phyloP scores from a whole-genome alignment of 495 filamentous ascomycete species.

The Xylaria grammica region DNA sequence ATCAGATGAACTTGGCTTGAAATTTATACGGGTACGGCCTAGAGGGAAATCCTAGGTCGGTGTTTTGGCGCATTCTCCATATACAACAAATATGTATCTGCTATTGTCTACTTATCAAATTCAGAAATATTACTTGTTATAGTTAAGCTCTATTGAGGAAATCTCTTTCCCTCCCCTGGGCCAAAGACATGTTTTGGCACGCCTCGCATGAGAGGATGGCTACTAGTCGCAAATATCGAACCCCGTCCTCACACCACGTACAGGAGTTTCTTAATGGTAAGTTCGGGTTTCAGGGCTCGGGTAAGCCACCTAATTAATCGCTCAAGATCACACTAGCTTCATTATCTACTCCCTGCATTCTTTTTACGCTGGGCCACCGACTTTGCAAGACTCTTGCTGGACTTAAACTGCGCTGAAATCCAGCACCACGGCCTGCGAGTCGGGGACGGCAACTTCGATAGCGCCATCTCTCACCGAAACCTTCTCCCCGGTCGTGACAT shows the following conservation, averaged over 20 bases:
- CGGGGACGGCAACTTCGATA: slow-evolving; percentile 54
- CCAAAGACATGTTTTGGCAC: too few species aligned
- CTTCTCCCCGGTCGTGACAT: slow-evolving; percentile 63
- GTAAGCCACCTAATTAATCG: too few species aligned
- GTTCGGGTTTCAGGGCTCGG: too few species aligned
- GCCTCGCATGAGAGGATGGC: too few species aligned
- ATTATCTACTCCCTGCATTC: too few species aligned
- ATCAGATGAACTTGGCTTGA: neutral
- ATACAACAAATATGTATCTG: slow-evolving; percentile 7
- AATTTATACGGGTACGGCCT: slow-evolving; percentile 2
- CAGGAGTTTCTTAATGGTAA: too few species aligned
- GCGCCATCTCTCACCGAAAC: slow-evolving; percentile 47
- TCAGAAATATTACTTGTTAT: neutral
- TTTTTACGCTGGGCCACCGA: too few species aligned
- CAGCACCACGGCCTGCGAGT: slow-evolving; percentile 58
- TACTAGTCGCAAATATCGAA: too few species aligned
- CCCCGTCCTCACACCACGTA: too few species aligned
- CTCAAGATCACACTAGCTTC: too few species aligned
- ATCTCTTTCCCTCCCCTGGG: neutral
- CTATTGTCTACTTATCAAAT: neutral
- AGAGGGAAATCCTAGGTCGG: neutral
- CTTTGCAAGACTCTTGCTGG: too few species aligned
- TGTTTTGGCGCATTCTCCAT: slow-evolving; percentile 16
- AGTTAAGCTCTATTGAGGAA: neutral
- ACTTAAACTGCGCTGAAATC: slow-evolving; percentile 37